These are phyloP conservation scores for Auriscalpium orientale DNA, from an alignment of 768 basidiomycete species.

Conservation along the genomic window DNA sequence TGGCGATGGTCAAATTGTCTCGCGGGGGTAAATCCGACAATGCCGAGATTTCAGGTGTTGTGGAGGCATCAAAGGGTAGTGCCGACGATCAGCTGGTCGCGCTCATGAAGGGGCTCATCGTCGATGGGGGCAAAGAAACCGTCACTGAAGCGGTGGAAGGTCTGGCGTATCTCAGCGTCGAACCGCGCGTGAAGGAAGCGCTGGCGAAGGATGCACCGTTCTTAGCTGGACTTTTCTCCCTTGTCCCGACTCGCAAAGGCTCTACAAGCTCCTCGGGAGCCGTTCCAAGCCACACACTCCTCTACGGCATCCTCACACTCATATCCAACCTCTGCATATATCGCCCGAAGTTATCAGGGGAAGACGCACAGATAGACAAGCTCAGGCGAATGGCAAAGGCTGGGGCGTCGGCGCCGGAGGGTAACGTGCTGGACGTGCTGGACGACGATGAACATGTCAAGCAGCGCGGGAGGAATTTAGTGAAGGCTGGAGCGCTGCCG, in stretches of 20 bases:
- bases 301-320: slow-evolving; percentile 75
- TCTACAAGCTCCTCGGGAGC: slow-evolving; percentile 10
- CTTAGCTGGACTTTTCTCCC: slow-evolving; percentile 36
- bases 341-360: slow-evolving; percentile 64
- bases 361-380: slow-evolving; percentile 77
- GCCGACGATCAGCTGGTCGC: slow-evolving; percentile 1
- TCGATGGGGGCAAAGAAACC: slow-evolving; percentile 21
- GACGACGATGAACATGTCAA: slow-evolving; percentile 66
- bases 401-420: slow-evolving; percentile 9
- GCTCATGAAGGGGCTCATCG: slow-evolving; percentile 24
- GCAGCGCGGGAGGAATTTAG: slow-evolving; percentile 45
- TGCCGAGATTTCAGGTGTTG: slow-evolving; percentile 22
- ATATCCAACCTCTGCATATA: slow-evolving; percentile 68
- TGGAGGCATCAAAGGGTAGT: not conserved
- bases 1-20: slow-evolving; percentile 74
- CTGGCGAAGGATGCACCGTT: slow-evolving; percentile 46
- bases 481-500: slow-evolving; percentile 57
- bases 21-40: slow-evolving; percentile 46
- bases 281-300: slow-evolving; percentile 41
- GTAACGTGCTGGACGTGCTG: slow-evolving; percentile 20
- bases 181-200: slow-evolving; percentile 50
- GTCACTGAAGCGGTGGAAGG: slow-evolving; percentile 70
- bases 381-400: slow-evolving; percentile 64
- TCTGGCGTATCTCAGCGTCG: slow-evolving; percentile 65
- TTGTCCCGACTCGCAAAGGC: slow-evolving; percentile 16